phyloP scores from a whole-genome alignment of 345 rosid genomes.

The Corchorus capsularis region DNA sequence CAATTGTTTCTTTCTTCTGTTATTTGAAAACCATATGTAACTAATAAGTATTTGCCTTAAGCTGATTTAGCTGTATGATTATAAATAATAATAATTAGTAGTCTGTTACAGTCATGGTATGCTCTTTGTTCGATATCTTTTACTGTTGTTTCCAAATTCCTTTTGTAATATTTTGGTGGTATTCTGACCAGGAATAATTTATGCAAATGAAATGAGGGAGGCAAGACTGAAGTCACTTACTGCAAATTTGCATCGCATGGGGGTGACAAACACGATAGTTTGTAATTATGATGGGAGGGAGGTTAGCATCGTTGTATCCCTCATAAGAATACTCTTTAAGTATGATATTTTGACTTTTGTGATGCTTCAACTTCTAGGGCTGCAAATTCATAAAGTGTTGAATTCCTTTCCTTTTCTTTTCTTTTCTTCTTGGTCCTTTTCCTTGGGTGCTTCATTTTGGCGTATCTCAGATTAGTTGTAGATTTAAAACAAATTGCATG shows the following conservation, averaged over 20 bases:
- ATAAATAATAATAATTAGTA: not conserved
- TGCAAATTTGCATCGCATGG: slow-evolving; percentile 94
- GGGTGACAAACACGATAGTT: slow-evolving; percentile 87
- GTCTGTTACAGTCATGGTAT: not conserved
- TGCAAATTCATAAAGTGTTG: not conserved
- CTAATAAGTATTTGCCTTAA: not conserved
- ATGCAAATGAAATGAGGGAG: slow-evolving; percentile 89
- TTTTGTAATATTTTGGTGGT: slow-evolving; percentile 18
- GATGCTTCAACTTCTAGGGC: not conserved
- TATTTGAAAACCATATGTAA: not conserved
- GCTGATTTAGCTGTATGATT: not conserved
- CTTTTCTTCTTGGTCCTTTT: not conserved
- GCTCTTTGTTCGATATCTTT: not conserved
- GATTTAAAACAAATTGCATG: not conserved
- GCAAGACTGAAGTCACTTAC: slow-evolving; percentile 84
- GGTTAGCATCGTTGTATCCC: slow-evolving; percentile 46
- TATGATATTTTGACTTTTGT: not conserved
- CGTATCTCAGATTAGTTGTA: not conserved
- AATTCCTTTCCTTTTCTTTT: not conserved
- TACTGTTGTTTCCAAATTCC: not conserved
- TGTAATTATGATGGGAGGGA: slow-evolving; percentile 97
- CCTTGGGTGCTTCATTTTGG: not conserved
- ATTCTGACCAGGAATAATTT: slow-evolving; percentile 64
- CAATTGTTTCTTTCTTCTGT: not conserved
- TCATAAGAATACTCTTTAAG: not conserved